These are phyloP conservation scores for Metarhizium robertsii DNA, from an alignment of 2,329 filamentous ascomycete genomes.

Conservation along the genomic window DNA sequence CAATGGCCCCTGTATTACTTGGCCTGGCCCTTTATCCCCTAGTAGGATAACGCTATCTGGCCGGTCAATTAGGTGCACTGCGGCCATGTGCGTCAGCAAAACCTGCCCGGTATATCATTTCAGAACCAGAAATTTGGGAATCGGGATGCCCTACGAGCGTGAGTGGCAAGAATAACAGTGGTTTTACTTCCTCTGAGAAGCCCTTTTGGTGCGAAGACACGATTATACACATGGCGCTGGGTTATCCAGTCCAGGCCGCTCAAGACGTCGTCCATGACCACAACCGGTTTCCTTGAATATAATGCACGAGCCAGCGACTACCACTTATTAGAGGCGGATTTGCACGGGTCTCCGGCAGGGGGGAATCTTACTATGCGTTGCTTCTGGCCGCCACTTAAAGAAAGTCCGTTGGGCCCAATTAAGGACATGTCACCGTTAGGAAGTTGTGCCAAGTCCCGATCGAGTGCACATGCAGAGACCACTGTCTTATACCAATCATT, in stretches of 20 bases:
- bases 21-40: too few species aligned
- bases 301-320: background rate
- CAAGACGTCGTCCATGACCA: background rate
- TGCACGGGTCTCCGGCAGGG: background rate
- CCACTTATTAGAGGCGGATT: background rate
- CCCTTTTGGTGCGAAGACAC: too few species aligned
- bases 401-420: background rate
- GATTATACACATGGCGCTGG: too few species aligned
- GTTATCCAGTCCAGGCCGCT: background rate
- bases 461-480: constrained; percentile 6
- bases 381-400: background rate
- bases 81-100: too few species aligned
- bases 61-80: too few species aligned
- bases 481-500: constrained; percentile 9
- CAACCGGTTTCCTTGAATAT: background rate
- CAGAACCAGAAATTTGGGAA: too few species aligned
- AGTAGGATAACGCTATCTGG: too few species aligned
- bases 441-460: constrained; percentile 9
- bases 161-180: too few species aligned
- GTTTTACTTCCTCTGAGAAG: too few species aligned
- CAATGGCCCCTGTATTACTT: too few species aligned
- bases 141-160: too few species aligned
- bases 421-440: constrained; percentile 5
- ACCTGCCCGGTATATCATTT: too few species aligned
- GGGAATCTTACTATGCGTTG: background rate